phyloP scores from a whole-genome alignment of 2,329 filamentous ascomycete species.

The Thielaviopsis euricoi region DNA sequence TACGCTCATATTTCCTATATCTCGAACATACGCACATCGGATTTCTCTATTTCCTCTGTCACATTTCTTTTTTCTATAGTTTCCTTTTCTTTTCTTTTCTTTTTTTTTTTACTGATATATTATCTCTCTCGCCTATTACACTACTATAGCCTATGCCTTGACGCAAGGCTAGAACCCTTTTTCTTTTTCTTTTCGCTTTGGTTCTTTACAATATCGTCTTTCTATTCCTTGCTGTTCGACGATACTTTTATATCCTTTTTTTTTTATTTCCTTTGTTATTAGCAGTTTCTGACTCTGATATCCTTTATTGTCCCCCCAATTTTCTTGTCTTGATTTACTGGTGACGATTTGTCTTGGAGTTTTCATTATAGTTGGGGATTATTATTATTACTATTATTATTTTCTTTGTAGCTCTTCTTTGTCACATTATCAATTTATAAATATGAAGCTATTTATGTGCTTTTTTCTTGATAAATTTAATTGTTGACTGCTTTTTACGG shows the following conservation, averaged over 20 bases:
- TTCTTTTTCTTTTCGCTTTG: background rate
- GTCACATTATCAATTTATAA: background rate
- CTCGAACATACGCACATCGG: background rate
- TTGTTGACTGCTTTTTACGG: background rate
- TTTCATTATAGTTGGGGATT: background rate
- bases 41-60: background rate
- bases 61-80: background rate
- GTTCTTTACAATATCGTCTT: background rate
- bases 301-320: background rate
- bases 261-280: background rate
- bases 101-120: background rate
- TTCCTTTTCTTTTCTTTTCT: background rate
- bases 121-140: background rate
- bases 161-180: too few species aligned
- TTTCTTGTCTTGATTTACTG: background rate
- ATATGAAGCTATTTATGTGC: background rate
- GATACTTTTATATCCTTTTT: background rate
- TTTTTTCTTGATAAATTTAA: background rate
- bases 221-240: too few species aligned
- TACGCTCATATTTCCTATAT: background rate
- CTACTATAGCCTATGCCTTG: too few species aligned
- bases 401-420: background rate
- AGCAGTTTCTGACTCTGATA: background rate
- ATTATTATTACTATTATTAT: background rate
- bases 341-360: background rate